A percentile compares a stretch with the other conserved stretches of the same genome.
Conservation (phyloP, 306 rosid species). For the Cajanus cajan region DNA sequence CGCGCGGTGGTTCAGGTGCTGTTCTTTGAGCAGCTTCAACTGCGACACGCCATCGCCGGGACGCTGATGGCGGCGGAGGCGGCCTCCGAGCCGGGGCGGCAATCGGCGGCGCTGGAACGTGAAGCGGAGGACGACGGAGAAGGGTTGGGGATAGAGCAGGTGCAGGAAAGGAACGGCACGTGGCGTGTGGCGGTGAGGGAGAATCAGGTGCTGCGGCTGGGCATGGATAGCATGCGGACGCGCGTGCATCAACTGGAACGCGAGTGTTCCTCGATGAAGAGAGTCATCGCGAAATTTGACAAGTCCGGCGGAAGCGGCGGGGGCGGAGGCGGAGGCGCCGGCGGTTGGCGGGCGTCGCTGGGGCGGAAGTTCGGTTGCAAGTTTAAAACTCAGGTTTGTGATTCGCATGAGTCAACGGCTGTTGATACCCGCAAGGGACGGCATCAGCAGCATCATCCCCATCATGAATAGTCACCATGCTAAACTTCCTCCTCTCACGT, state of each 20-base stretch:
- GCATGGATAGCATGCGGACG: slow-evolving; percentile 99
- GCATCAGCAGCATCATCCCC: slow-evolving; percentile 51
- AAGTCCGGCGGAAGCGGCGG: slow-evolving; percentile 37
- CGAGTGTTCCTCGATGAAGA: slow-evolving; percentile 89
- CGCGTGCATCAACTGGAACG: slow-evolving; percentile 95
- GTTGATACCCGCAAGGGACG: slow-evolving; percentile 68
- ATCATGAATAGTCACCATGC: slow-evolving; percentile 39
- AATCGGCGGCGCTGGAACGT: slow-evolving; percentile 41
- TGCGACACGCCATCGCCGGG: slow-evolving; percentile 90
- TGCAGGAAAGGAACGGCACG: slow-evolving; percentile 43
- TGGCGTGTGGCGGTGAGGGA: slow-evolving; percentile 84
- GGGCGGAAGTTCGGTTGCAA: slow-evolving; percentile 77
- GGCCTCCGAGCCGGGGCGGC: slow-evolving; percentile 40
- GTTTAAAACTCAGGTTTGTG: slow-evolving; percentile 94
- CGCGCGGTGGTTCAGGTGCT: slow-evolving; percentile 90
- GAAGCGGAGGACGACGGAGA: slow-evolving; percentile 27
- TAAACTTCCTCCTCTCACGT: slow-evolving; percentile 22
- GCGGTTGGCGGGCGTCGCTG: slow-evolving; percentile 56
- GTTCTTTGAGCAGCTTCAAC: slow-evolving; percentile 97
- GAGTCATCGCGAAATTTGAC: slow-evolving; percentile 70
- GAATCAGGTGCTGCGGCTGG: slow-evolving; percentile 94
- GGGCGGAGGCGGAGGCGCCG: slow-evolving; percentile 26
- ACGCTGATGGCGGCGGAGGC: slow-evolving; percentile 64
- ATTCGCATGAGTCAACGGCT: slow-evolving; percentile 77
- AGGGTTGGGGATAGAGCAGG: slow-evolving; percentile 31